Percentiles rank a stretch among this genome's conserved stretches.
Evolutionary conservation across 2,329 filamentous ascomycete species (phyloP).

Genomic region (Ophiostoma sp.): DNA sequence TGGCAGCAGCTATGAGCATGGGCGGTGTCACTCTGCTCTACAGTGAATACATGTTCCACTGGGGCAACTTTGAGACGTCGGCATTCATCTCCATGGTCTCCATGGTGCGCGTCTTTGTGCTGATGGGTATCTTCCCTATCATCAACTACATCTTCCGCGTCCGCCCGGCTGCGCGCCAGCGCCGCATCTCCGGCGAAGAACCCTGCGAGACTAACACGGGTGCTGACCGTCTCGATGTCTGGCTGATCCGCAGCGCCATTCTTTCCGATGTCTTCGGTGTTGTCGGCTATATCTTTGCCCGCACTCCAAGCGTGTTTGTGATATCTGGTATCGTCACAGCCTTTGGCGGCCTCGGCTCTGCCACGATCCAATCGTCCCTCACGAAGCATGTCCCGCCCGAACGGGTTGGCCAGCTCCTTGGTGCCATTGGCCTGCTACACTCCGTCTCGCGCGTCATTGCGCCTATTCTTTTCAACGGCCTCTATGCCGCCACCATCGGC

Average conservation of each 20-base stretch:
- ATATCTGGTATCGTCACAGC: conserved; percentile 66
- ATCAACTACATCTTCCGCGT: conserved; percentile 69
- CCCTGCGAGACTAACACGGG: conserved; percentile 55
- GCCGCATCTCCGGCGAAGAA: conserved; percentile 36
- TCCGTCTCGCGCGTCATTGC: conserved; percentile 72
- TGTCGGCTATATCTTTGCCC: conserved; percentile 65
- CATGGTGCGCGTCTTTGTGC: conserved; percentile 64
- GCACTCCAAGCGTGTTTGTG: conserved; percentile 59
- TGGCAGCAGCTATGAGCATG: conserved; percentile 74
- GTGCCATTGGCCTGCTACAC: conserved; percentile 80
- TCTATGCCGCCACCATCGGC: conserved; percentile 77
- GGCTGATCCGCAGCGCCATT: conserved; percentile 68
- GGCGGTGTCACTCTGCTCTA: conserved; percentile 82
- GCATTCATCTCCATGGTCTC: conserved; percentile 78
- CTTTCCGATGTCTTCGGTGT: conserved; percentile 71
- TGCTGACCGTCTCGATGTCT: conserved; percentile 71
- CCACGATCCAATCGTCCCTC: conserved; percentile 74
- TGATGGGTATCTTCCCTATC: conserved; percentile 69
- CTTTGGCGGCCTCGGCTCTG: conserved; percentile 76
- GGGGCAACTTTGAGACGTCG: conserved; percentile 75
- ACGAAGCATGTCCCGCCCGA: conserved; percentile 88
- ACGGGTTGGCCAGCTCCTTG: conserved; percentile 78
- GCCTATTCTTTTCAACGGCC: conserved; percentile 75
- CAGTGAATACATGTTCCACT: conserved; percentile 70
- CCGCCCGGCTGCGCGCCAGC: conserved; percentile 42